These are phyloP conservation scores for Talaromyces stipitatus DNA, from an alignment of 495 filamentous ascomycete genomes.

Conservation along the genomic window DNA sequence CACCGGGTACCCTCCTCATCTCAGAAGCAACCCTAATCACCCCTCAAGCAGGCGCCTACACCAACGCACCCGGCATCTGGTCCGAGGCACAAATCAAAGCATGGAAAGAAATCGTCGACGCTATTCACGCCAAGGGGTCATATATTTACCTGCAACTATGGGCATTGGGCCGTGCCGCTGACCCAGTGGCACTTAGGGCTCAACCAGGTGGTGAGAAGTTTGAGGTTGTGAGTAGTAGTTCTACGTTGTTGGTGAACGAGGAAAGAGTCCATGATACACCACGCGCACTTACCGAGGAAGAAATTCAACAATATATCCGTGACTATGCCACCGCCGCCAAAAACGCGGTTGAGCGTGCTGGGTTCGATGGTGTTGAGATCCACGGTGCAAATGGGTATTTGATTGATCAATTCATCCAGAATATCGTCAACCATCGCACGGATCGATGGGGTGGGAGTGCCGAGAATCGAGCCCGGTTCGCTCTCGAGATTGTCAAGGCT, in stretches of 20 bases:
- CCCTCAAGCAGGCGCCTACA: conserved; percentile 35
- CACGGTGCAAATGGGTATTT: conserved; percentile 71
- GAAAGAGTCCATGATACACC: conserved; percentile 35
- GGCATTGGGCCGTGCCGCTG: conserved; percentile 55
- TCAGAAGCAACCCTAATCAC: conserved; percentile 62
- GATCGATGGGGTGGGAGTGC: conserved; percentile 66
- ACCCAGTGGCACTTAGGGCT: conserved; percentile 20
- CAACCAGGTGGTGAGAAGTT: conserved; percentile 10
- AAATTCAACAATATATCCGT: conserved; percentile 47
- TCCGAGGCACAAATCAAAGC: conserved; percentile 49
- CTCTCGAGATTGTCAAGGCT: conserved; percentile 54
- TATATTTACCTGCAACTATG: conserved; percentile 64
- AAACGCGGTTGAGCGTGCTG: conserved; percentile 53
- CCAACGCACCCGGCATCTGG: conserved; percentile 58
- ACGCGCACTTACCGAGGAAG: conserved; percentile 42
- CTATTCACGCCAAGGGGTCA: conserved; percentile 57
- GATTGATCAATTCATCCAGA: conserved; percentile 66
- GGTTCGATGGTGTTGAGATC: conserved; percentile 73
- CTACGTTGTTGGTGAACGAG: conserved; percentile 28
- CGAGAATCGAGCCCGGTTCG: conserved; percentile 62
- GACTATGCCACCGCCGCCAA: conserved; percentile 55
- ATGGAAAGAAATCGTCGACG: conserved; percentile 57
- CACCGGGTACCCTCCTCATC: conserved; percentile 42
- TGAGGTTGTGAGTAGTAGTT: conserved; percentile 40
- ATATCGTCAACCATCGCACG: conserved; percentile 52